Evolutionary conservation across 306 rosid species (phyloP).

Genomic region (Prunus mira): DNA sequence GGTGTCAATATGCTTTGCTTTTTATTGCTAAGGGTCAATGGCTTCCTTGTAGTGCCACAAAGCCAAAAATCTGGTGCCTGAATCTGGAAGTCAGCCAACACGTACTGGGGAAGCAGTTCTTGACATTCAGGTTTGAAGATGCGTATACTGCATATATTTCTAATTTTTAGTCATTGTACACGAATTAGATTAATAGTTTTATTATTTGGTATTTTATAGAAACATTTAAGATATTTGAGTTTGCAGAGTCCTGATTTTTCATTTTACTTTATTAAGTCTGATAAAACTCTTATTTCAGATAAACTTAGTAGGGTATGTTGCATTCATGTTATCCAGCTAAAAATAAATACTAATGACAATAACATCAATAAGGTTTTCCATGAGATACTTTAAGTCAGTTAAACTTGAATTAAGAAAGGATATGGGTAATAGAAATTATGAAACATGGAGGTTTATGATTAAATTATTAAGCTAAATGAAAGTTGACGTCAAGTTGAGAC

Average conservation of each 20-base stretch:
- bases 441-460: neutral
- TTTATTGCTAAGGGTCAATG: slow-evolving; percentile 49
- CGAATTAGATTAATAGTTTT: neutral
- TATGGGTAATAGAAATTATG: neutral
- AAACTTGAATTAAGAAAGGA: neutral
- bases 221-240: neutral
- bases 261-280: neutral
- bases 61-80: slow-evolving; percentile 98
- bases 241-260: neutral
- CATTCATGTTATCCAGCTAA: neutral
- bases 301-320: neutral
- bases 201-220: neutral
- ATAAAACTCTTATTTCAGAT: neutral
- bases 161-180: neutral
- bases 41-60: slow-evolving; percentile 92
- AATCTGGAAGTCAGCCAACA: slow-evolving; percentile 98
- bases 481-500: neutral
- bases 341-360: neutral
- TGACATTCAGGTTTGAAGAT: slow-evolving; percentile 78
- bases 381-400: neutral
- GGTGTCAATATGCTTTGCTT: slow-evolving; percentile 33
- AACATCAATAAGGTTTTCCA: no score
- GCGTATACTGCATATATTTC: slow-evolving; percentile 2
- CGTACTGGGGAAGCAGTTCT: slow-evolving; percentile 98
- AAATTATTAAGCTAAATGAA: neutral